phyloP scores from a whole-genome alignment of 495 filamentous ascomycete genomes.

The Daldinia decipiens region DNA sequence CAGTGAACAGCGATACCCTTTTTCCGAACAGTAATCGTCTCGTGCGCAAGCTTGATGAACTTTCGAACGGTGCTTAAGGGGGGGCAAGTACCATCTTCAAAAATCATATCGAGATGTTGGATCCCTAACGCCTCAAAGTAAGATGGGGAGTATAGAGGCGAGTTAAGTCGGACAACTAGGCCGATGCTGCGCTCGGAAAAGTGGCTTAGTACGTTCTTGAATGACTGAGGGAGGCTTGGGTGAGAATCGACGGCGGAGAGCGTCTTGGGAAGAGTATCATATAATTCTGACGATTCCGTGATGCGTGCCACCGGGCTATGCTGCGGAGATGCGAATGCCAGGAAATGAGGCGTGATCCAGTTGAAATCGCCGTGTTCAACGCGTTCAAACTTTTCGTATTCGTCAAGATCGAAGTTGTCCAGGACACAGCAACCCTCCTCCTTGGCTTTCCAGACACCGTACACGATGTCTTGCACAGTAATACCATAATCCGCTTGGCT shows the following conservation, averaged over 20 bases:
- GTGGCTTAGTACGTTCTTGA: constrained; percentile 94
- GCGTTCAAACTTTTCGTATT: constrained; percentile 95
- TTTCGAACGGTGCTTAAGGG: constrained; percentile 83
- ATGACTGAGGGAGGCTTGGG: constrained; percentile 75
- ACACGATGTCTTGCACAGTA: constrained; percentile 95
- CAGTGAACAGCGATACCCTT: constrained; percentile 96
- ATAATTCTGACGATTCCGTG: constrained; percentile 73
- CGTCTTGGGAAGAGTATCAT: constrained; percentile 74
- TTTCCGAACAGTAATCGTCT: constrained; percentile 87
- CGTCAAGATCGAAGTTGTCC: constrained; percentile 90
- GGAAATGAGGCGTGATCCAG: constrained; percentile 94
- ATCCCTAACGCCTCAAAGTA: constrained; percentile 97
- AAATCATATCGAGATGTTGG: constrained; percentile 97
- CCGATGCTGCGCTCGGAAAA: constrained; percentile 88
- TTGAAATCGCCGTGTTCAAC: constrained; percentile 99
- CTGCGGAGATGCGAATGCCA: constrained; percentile 96
- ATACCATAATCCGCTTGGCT: constrained; percentile 97
- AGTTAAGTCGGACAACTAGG: constrained; percentile 94
- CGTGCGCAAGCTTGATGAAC: constrained; percentile 94
- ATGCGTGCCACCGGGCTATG: constrained; percentile 77
- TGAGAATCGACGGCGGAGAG: constrained; percentile 70
- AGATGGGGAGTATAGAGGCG: constrained; percentile 91
- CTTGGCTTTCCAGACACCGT: constrained; percentile 98
- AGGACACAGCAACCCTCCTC: constrained; percentile 88
- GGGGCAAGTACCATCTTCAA: constrained; percentile 97